A percentile compares a stretch with the other conserved stretches of the same genome.
Evolutionary conservation across 352 stramenopile genomes (phyloP).

Genomic region (Discostella stelligera): DNA sequence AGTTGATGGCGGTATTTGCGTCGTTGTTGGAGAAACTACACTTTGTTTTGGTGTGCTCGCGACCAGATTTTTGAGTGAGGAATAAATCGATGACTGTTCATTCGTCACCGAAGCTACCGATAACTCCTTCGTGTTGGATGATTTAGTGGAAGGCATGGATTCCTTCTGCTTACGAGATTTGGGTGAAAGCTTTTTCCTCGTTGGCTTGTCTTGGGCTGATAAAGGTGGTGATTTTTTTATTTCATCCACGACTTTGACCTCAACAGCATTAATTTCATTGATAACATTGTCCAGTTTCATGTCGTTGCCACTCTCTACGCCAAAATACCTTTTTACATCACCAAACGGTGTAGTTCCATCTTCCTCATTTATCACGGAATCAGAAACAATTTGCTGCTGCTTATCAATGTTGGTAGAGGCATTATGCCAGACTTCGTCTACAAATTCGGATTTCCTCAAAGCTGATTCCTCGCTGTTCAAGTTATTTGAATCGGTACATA

Average conservation of each 20-base stretch:
- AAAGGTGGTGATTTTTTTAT: not conserved
- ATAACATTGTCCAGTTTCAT: not conserved
- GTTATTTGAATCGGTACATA: not conserved
- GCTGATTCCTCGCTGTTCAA: no score
- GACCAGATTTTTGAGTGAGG: conserved; percentile 18
- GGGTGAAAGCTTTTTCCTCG: not conserved
- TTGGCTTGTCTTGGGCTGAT: not conserved
- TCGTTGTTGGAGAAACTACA: conserved; percentile 1
- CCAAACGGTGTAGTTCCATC: no score
- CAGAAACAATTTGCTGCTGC: no score
- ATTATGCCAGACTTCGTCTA: no score
- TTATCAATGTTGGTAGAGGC: no score
- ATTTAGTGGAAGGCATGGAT: not conserved
- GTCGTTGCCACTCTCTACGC: not conserved
- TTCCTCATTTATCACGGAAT: no score
- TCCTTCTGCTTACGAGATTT: conserved; percentile 9
- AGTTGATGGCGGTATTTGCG: not conserved
- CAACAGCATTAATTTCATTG: not conserved
- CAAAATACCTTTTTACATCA: no score
- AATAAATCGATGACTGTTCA: conserved; percentile 6
- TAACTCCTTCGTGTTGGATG: not conserved
- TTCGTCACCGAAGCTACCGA: not conserved
- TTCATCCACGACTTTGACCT: not conserved
- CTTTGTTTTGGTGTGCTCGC: conserved; percentile 7
- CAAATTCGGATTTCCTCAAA: no score